Percentiles rank a stretch among this genome's conserved stretches.
Evolutionary conservation across 2,329 filamentous ascomycete species (phyloP).

Genomic region (Penicillium sclerotiorum): DNA sequence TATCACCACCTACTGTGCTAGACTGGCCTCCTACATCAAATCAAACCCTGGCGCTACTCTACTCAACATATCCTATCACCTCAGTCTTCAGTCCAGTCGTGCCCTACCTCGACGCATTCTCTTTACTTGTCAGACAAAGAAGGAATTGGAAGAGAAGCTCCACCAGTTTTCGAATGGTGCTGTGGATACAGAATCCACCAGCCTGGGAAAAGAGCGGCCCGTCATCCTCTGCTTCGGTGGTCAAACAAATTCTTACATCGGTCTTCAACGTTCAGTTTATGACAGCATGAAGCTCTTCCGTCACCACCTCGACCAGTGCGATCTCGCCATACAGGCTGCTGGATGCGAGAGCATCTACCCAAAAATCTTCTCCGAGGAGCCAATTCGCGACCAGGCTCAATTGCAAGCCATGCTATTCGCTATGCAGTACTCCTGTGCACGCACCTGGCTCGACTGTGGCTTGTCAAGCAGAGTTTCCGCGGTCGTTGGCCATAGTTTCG

Average conservation of each 20-base stretch:
- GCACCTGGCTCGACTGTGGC: slow-evolving; percentile 39
- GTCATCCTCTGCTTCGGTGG: slow-evolving; percentile 2
- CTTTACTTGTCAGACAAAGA: slow-evolving; percentile 29
- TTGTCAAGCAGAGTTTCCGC: slow-evolving; percentile 26
- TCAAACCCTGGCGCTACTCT: too few relatives aligned
- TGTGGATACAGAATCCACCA: background rate
- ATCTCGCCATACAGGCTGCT: slow-evolving; percentile 25
- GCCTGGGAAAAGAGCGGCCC: background rate
- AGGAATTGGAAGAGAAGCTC: slow-evolving; percentile 21
- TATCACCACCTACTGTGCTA: slow-evolving; percentile 43
- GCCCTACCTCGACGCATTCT: slow-evolving; percentile 18
- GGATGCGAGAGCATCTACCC: slow-evolving; percentile 40
- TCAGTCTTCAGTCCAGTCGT: slow-evolving; percentile 16
- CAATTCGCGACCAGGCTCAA: slow-evolving; percentile 20
- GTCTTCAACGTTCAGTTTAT: slow-evolving; percentile 32
- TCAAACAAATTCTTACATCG: slow-evolving; percentile 16
- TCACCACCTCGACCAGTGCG: slow-evolving; percentile 38
- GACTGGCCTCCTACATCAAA: slow-evolving; percentile 30
- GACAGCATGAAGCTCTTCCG: slow-evolving; percentile 30
- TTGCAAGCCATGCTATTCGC: slow-evolving; percentile 41
- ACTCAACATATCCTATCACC: too few relatives aligned
- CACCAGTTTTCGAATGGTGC: background rate
- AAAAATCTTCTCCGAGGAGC: slow-evolving; percentile 27
- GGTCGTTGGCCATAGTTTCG: slow-evolving; percentile 45
- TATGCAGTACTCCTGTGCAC: slow-evolving; percentile 39